A percentile compares a stretch with the other conserved stretches of the same genome.
These are phyloP conservation scores for Didymella sp. DNA, from an alignment of 2,329 filamentous ascomycete species.

Conservation along the genomic window DNA sequence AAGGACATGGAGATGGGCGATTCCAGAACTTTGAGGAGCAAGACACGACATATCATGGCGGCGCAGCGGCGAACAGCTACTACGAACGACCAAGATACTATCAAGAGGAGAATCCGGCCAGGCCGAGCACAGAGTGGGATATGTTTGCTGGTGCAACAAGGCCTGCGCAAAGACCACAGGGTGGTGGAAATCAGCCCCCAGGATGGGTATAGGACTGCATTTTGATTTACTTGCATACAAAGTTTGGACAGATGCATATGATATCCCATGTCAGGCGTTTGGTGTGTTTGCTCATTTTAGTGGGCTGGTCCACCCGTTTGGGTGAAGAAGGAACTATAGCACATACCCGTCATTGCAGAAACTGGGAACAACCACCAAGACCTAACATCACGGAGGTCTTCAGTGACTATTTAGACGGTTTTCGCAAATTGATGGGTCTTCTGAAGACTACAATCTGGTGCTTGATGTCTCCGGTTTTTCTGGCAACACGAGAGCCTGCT, in stretches of 20 bases:
- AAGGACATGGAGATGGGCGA: slow-evolving; percentile 4
- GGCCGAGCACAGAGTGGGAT: slow-evolving; percentile 31
- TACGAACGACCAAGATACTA: slow-evolving; percentile 17
- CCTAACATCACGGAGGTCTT: too few relatives aligned
- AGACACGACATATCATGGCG: slow-evolving; percentile 28
- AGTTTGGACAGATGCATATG: slow-evolving; percentile 13
- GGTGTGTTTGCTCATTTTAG: background rate
- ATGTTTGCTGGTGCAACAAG: slow-evolving; percentile 32
- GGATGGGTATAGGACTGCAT: slow-evolving; percentile 6
- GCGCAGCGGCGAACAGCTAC: slow-evolving; percentile 10
- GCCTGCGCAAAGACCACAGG: slow-evolving; percentile 17
- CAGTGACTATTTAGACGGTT: too few relatives aligned
- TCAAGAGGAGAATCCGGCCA: slow-evolving; percentile 1
- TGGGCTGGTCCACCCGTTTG: background rate
- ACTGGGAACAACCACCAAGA: background rate
- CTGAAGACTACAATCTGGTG: too few relatives aligned
- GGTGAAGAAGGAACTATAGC: background rate
- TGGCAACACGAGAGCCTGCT: too few relatives aligned
- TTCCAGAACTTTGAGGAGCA: slow-evolving; percentile 31
- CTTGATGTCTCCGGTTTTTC: too few relatives aligned
- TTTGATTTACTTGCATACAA: slow-evolving; percentile 6
- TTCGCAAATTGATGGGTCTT: too few relatives aligned
- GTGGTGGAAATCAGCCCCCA: slow-evolving; percentile 5
- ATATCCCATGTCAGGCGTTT: slow-evolving; percentile 19
- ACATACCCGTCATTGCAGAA: background rate